Evolutionary conservation across 1,284 basidiomycete genomes (phyloP).

Genomic region (Moniliella sp.): DNA sequence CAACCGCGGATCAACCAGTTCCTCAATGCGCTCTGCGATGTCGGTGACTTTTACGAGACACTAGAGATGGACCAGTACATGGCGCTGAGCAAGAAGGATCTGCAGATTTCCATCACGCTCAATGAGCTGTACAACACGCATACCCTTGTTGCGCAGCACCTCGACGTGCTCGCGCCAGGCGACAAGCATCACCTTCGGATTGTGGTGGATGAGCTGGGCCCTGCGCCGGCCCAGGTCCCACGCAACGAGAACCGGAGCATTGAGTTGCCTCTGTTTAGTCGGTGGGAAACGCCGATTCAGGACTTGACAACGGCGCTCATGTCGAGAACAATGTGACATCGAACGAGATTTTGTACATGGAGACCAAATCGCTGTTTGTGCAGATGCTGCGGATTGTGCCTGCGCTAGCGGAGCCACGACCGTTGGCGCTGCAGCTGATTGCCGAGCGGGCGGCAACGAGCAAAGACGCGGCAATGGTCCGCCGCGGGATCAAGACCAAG

Average conservation of each 20-base stretch:
- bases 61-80: conserved; percentile 99
- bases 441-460: conserved; percentile 87
- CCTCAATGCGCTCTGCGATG: conserved; percentile 84
- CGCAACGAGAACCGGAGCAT: conserved; percentile 90
- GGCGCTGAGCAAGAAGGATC: conserved; percentile 94
- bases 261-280: conserved; percentile 74
- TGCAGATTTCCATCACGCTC: conserved; percentile 92
- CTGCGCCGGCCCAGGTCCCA: conserved; percentile 75
- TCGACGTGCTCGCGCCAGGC: conserved; percentile 80
- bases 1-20: conserved; percentile 91
- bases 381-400: conserved; percentile 88
- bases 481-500: conserved; percentile 94
- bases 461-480: conserved; percentile 78
- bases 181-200: conserved; percentile 92
- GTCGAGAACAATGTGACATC: conserved; percentile 78
- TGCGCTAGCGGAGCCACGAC: conserved; percentile 55
- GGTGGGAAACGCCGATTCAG: conserved; percentile 97
- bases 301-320: conserved; percentile 88
- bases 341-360: conserved; percentile 97
- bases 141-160: conserved; percentile 74
- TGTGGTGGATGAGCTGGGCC: conserved; percentile 76
- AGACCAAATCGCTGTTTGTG: conserved; percentile 96
- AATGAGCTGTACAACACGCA: conserved; percentile 98
- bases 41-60: conserved; percentile 96
- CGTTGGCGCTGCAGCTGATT: conserved; percentile 67